Evolutionary conservation across 768 basidiomycete species (phyloP).

Genomic region (Strobilomyces confusus): DNA sequence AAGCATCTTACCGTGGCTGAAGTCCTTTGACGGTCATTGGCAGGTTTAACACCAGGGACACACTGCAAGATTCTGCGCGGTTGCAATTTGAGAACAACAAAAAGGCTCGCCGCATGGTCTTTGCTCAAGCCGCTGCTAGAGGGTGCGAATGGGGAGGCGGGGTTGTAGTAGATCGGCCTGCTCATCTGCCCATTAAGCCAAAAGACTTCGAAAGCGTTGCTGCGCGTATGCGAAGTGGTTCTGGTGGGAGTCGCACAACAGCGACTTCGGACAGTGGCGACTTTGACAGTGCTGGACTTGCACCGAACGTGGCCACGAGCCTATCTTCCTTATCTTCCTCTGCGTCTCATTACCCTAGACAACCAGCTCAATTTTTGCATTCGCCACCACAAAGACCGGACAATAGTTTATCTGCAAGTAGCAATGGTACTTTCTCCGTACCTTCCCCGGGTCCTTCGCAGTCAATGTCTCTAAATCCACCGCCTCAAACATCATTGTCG

Average conservation of each 20-base stretch:
- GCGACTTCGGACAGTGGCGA: constrained; percentile 74
- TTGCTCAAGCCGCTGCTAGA: constrained; percentile 67
- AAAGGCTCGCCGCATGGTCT: constrained; percentile 65
- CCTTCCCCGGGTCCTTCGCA: constrained; percentile 36
- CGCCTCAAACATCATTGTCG: constrained; percentile 51
- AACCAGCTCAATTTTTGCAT: constrained; percentile 37
- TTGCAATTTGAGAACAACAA: constrained; percentile 77
- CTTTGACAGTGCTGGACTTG: constrained; percentile 42
- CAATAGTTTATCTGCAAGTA: constrained; percentile 30
- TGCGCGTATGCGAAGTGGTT: constrained; percentile 72
- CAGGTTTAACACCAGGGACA: constrained; percentile 72
- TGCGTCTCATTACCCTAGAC: constrained; percentile 48
- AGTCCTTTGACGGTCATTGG: constrained; percentile 1
- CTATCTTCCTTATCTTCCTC: constrained; percentile 63
- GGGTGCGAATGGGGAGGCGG: constrained; percentile 57
- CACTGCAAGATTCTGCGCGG: constrained; percentile 77
- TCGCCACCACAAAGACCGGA: constrained; percentile 37
- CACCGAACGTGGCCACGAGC: constrained; percentile 38
- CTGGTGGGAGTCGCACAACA: constrained; percentile 76
- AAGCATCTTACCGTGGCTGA: not conserved
- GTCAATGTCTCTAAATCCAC: constrained; percentile 34
- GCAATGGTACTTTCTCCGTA: constrained; percentile 36
- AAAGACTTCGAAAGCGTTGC: constrained; percentile 36
- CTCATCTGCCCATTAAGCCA: constrained; percentile 44
- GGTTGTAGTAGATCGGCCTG: constrained; percentile 39